These are phyloP conservation scores for Galerina marginata DNA, from an alignment of 768 basidiomycete species.

Conservation along the genomic window DNA sequence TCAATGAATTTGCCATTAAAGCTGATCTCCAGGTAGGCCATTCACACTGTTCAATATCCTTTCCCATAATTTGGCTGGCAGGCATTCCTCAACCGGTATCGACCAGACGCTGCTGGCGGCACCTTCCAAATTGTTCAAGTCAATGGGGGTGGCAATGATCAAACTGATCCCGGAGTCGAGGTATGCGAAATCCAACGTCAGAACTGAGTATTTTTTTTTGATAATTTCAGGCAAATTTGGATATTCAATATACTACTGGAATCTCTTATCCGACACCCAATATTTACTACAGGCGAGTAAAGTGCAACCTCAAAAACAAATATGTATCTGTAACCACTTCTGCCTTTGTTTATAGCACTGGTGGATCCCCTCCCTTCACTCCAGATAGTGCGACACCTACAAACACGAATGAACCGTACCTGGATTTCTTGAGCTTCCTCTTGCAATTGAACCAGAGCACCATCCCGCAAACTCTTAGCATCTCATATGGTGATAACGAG, in stretches of 20 bases:
- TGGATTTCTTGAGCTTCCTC: slow-evolving; percentile 67
- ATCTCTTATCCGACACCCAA: slow-evolving; percentile 68
- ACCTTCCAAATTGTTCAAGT: slow-evolving; percentile 48
- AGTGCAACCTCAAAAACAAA: slow-evolving; percentile 3
- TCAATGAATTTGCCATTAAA: slow-evolving; percentile 60
- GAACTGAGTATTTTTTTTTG: background rate
- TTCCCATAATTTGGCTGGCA: slow-evolving; percentile 34
- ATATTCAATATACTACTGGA: slow-evolving; percentile 67
- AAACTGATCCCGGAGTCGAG: slow-evolving; percentile 61
- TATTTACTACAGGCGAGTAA: slow-evolving; percentile 56
- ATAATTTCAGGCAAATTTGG: slow-evolving; percentile 59
- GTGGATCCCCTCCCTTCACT: slow-evolving; percentile 67
- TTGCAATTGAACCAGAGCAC: slow-evolving; percentile 41
- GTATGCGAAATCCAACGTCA: slow-evolving; percentile 30
- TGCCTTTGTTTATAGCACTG: slow-evolving; percentile 49
- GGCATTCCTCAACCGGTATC: slow-evolving; percentile 59
- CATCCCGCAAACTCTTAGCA: slow-evolving; percentile 65
- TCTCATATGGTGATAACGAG: slow-evolving; percentile 71
- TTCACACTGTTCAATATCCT: background rate
- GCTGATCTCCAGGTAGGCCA: slow-evolving; percentile 54
- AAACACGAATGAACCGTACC: slow-evolving; percentile 68
- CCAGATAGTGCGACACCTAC: slow-evolving; percentile 50
- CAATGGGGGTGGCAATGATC: slow-evolving; percentile 63
- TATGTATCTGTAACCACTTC: background rate
- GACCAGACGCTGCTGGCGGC: slow-evolving; percentile 51